Evolutionary conservation across 177 flowering plant genomes (phyloP).

Genomic region (Telopea speciosissima): DNA sequence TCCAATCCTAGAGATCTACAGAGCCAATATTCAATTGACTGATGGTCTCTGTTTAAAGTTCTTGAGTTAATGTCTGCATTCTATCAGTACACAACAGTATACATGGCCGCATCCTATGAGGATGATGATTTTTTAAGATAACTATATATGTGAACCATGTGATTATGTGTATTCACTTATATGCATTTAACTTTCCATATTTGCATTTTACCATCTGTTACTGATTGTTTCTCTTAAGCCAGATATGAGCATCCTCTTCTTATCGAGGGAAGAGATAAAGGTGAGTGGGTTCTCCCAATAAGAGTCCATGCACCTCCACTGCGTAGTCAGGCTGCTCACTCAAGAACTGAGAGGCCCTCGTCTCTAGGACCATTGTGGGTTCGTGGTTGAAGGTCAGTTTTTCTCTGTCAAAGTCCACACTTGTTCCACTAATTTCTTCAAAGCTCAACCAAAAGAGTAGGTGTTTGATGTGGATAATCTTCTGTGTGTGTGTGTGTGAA

Average conservation of each 20-base stretch:
- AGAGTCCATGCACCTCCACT: conserved; percentile 89
- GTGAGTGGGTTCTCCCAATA: conserved; percentile 94
- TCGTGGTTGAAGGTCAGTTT: conserved; percentile 47
- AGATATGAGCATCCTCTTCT: conserved; percentile 96
- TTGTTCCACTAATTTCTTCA: not conserved
- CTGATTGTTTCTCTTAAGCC: conserved; percentile 11
- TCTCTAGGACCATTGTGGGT: conserved; percentile 69
- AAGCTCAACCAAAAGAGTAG: not conserved
- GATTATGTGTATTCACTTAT: not conserved
- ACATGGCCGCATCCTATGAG: not conserved
- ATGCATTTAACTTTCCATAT: not conserved
- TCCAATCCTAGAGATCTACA: not conserved
- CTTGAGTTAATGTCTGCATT: no score
- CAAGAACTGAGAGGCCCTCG: conserved; percentile 44
- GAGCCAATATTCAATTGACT: no score
- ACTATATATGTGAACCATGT: not conserved
- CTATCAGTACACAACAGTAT: not conserved
- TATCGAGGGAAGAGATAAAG: conserved; percentile 81
- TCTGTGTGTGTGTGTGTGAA: not conserved
- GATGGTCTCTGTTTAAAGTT: not conserved
- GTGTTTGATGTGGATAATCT: not conserved
- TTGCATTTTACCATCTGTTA: conserved; percentile 1
- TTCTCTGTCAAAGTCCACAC: not conserved
- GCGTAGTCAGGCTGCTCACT: conserved; percentile 41
- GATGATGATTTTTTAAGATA: no score